phyloP scores from a whole-genome alignment of 495 filamentous ascomycete species.

The Acidiella bohemica region DNA sequence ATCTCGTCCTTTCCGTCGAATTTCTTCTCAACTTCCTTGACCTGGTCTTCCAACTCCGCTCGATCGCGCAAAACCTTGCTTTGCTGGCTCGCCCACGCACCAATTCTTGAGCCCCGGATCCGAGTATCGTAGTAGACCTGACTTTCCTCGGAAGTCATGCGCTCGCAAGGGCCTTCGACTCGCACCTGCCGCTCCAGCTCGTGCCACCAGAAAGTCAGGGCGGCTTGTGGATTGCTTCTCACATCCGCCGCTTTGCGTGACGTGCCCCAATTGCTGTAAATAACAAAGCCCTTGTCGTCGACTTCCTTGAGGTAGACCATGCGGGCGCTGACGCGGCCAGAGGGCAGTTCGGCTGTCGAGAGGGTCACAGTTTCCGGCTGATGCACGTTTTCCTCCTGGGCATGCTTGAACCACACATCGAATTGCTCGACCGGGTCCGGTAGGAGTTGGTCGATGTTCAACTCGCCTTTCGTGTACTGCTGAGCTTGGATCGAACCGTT shows the following conservation, averaged over 20 bases:
- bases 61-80: conserved; percentile 56
- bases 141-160: conserved; percentile 57
- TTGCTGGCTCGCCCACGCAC: conserved; percentile 88
- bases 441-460: conserved; percentile 41
- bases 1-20: conserved; percentile 68
- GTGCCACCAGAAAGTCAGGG: conserved; percentile 64
- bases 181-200: conserved; percentile 73
- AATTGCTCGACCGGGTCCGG: conserved; percentile 62
- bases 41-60: conserved; percentile 49
- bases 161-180: conserved; percentile 61
- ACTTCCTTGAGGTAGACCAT: conserved; percentile 80
- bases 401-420: conserved; percentile 68
- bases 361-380: conserved; percentile 68
- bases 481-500: conserved; percentile 39
- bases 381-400: conserved; percentile 43
- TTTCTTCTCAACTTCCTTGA: conserved; percentile 53
- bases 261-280: conserved; percentile 87
- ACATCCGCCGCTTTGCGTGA: conserved; percentile 56
- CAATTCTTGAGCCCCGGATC: conserved; percentile 65
- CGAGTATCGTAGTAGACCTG: conserved; percentile 80
- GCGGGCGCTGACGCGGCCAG: conserved; percentile 69
- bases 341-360: conserved; percentile 74
- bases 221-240: conserved; percentile 48
- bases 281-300: conserved; percentile 65
- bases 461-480: conserved; percentile 47